Evolutionary conservation across 1,284 basidiomycete genomes (phyloP), one percentile per base, ranked within the genome.

Genomic region (Trichosporon sp.): DNA sequence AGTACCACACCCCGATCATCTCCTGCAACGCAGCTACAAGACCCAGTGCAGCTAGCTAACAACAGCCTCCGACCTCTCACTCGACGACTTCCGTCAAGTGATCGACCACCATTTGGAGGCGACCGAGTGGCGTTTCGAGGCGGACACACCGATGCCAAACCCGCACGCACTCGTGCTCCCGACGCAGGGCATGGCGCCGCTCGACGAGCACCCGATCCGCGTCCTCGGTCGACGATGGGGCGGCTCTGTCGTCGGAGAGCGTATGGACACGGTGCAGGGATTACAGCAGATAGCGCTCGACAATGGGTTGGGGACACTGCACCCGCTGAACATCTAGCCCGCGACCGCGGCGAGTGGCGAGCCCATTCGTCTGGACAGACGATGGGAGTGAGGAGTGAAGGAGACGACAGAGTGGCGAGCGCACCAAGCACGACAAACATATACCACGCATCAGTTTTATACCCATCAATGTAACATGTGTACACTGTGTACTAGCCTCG

Each of bases 51-150:
- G 35, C 10, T 48, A 46, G 51, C 56, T 59, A 65, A 56, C 56
- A 31, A 12, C 66, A 77, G 77, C 70, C 4, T 68, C 75, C n/a
- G 66, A 71, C 10, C 70, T 80, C n/a, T 70, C 75, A 0, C 38
- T 79, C 2, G 70, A 67, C 5, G 72, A 78, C 1, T 79, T 83
- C 75, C 77, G 74, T n/a, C 65, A 54, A 0, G 59, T 82, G 37
- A 65, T 82, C 68, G 74, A 80, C 65, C 76, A 79, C 65, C 78
- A 83, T 66, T 73, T 83, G 19, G 59, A 68, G 1, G 14, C 70
- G 0, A 83, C 80, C 0, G 79, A 80, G 59, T 83, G 81, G 81
- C 77, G 74, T 66, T 83, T 80, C 70, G 65, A 73, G 10, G 37
- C 71, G 1, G 12, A 35, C 14, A 51, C 32, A 19, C 31, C 35